A percentile compares a stretch with the other conserved stretches of the same genome.
phyloP scores from a whole-genome alignment of 2,329 filamentous ascomycete species.

The Ambrosiella xylebori region DNA sequence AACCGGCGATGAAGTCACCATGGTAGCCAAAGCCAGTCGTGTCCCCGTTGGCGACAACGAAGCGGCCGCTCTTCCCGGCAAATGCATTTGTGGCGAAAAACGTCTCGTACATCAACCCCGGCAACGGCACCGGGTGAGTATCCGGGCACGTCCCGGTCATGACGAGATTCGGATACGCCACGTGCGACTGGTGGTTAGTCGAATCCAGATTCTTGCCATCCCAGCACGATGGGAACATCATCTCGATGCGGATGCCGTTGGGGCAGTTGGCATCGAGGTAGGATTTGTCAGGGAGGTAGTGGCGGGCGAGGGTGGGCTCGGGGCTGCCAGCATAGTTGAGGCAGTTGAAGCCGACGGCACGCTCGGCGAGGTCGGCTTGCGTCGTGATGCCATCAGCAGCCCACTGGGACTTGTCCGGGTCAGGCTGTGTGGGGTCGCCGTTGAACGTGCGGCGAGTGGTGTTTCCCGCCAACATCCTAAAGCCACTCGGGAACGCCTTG shows the following conservation, averaged over 20 bases:
- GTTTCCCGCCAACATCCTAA: slow-evolving; percentile 70
- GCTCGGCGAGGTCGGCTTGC: slow-evolving; percentile 56
- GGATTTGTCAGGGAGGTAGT: slow-evolving; percentile 61
- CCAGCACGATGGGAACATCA: slow-evolving; percentile 86
- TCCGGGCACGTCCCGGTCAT: slow-evolving; percentile 61
- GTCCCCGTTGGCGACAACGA: slow-evolving; percentile 66
- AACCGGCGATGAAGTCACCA: slow-evolving; percentile 66
- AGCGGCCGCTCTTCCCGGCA: slow-evolving; percentile 43
- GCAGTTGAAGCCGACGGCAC: slow-evolving; percentile 88
- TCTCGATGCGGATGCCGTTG: slow-evolving; percentile 66
- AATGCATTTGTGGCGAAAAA: slow-evolving; percentile 64
- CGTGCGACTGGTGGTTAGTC: slow-evolving; percentile 42
- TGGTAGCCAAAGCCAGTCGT: slow-evolving; percentile 59
- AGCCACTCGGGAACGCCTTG: slow-evolving; percentile 56
- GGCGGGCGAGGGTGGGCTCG: slow-evolving; percentile 64
- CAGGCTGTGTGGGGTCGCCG: slow-evolving; percentile 45
- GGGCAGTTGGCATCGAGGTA: slow-evolving; percentile 66
- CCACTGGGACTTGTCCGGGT: slow-evolving; percentile 56
- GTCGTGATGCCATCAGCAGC: slow-evolving; percentile 38
- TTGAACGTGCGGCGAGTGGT: slow-evolving; percentile 51
- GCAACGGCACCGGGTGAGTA: slow-evolving; percentile 48
- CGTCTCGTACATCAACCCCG: slow-evolving; percentile 68
- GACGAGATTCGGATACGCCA: slow-evolving; percentile 63
- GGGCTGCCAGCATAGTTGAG: slow-evolving; percentile 54
- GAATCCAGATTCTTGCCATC: slow-evolving; percentile 48